Evolutionary conservation across 768 basidiomycete genomes (phyloP).

Genomic region (Mycena maculata): DNA sequence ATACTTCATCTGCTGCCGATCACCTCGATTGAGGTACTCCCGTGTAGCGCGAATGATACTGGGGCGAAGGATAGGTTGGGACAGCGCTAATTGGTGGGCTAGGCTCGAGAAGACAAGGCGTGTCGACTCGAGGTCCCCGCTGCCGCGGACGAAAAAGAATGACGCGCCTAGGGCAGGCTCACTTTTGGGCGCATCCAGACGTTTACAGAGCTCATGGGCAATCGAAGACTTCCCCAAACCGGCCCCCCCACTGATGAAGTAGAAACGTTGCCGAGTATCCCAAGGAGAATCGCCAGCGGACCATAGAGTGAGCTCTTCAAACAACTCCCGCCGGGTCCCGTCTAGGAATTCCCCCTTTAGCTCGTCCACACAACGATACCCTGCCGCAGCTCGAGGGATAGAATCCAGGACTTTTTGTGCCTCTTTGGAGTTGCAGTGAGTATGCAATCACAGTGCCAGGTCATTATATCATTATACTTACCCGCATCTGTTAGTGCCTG

Average conservation of each 20-base stretch:
- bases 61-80: slow-evolving; percentile 3
- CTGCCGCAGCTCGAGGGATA: neutral
- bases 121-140: slow-evolving; percentile 4
- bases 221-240: slow-evolving; percentile 18
- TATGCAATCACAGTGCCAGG: neutral
- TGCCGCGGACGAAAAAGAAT: slow-evolving; percentile 11
- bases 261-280: neutral
- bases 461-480: neutral
- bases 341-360: slow-evolving; percentile 2
- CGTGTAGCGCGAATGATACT: neutral
- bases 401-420: neutral
- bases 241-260: slow-evolving; percentile 15
- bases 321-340: slow-evolving; percentile 1
- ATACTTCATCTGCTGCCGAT: slow-evolving; percentile 10
- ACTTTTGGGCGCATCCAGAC: neutral
- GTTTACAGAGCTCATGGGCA: slow-evolving; percentile 10
- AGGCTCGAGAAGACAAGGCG: slow-evolving; percentile 7
- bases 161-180: slow-evolving; percentile 8
- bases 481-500: slow-evolving; percentile 4
- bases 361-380: slow-evolving; percentile 15
- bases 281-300: neutral
- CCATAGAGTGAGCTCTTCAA: slow-evolving; percentile 8
- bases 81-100: slow-evolving; percentile 7
- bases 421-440: neutral
- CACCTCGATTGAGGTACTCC: slow-evolving; percentile 2